Base-by-base conservation (phyloP, 306 rosid species). In the Quercus robur region DNA sequence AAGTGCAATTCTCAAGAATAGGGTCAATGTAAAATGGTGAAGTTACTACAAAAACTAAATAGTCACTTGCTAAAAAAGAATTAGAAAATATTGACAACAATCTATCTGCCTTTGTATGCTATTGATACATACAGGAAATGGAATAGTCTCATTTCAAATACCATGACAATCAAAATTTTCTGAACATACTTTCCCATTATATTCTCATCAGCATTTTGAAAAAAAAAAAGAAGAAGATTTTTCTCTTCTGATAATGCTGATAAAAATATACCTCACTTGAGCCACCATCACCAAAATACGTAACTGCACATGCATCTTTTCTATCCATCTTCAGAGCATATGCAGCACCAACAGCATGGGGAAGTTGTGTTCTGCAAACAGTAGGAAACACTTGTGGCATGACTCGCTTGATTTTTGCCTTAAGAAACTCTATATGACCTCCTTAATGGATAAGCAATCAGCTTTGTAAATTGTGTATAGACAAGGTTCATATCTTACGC, bases 321-420 rank as follows among this genome's bases (percentile, higher is more conserved):
- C 75, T 85, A 78, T 95, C 98, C 98, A 93, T 88, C 87, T 93
- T 95, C 77, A 95, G 80, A 63, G 99, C 91, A 86, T 95, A 95
- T 12, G 98, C 99, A 87, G 97, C 96, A 72, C 99, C 98, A 81
- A 95, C 99, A 23, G 99, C 98, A 56, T 95, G 99, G 25, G 96
- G 87, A 85, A 95, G 79, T 89, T 93, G 98, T 12, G 99, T 79
- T 23, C 97, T 95, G 82, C 67, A 86, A 51, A 62, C 21, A 69
- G 74, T 17, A 63, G 17, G 61, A 80, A 72, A 26, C 38, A 78
- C 73, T 52, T 67, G 46, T 38, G 61, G 71, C 80, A 41, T 44
- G 49, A 64, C 31, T 70, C 38, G 58, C 33, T 73, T 79, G 62
- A 73, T 77, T 79, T n/a, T 78, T 78, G 55, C 62, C 38, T 61